These are phyloP conservation scores for Fagopyrum tataricum DNA, from an alignment of 148 eudicot species.

Conservation along the genomic window DNA sequence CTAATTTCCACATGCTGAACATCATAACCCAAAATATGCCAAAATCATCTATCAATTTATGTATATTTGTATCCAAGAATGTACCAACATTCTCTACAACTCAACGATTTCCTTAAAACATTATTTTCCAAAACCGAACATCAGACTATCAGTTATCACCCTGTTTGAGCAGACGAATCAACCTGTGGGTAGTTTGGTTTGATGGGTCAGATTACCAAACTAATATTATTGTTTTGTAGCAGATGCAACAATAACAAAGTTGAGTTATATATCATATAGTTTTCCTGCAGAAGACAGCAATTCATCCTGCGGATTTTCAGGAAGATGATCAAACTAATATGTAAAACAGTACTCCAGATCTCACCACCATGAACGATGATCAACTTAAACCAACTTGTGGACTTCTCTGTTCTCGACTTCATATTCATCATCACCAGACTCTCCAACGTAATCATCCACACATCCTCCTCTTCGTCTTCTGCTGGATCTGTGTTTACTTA, in stretches of 20 bases:
- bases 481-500: conserved; percentile 19
- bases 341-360: not conserved
- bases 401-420: conserved; percentile 19
- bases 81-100: too few species aligned
- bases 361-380: not conserved
- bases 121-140: too few species aligned
- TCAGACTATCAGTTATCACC: too few species aligned
- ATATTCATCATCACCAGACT: conserved; percentile 31
- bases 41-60: too few species aligned
- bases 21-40: too few species aligned
- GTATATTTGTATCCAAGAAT: too few species aligned
- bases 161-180: too few species aligned
- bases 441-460: conserved; percentile 38
- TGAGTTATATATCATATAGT: not conserved
- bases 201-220: too few species aligned
- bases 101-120: too few species aligned
- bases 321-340: not conserved
- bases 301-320: not conserved
- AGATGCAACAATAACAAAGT: not conserved
- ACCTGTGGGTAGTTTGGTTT: too few species aligned
- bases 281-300: not conserved
- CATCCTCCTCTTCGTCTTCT: conserved; percentile 28
- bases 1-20: too few species aligned
- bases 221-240: not conserved
- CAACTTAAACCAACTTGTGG: not conserved